These are phyloP conservation scores for Lablab purpureus DNA, from an alignment of 306 rosid genomes.

Conservation along the genomic window DNA sequence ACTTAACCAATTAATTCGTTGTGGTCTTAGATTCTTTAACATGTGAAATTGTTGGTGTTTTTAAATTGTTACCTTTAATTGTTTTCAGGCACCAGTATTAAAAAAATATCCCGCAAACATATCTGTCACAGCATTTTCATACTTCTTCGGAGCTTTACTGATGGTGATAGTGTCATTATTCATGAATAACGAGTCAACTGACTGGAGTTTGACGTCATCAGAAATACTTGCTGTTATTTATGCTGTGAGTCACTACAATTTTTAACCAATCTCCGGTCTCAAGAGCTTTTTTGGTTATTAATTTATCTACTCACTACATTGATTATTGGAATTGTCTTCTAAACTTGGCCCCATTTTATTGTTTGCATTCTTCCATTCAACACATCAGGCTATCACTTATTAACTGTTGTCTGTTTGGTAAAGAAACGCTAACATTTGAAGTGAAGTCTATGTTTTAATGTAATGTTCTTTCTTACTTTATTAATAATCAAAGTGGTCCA, in stretches of 20 bases:
- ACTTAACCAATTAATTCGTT: conserved; percentile 14
- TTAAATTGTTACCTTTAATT: conserved; percentile 37
- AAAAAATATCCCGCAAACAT: conserved; percentile 80
- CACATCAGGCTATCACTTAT: conserved; percentile 19
- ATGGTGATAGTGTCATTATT: conserved; percentile 76
- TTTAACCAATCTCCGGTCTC: conserved; percentile 34
- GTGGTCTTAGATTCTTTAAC: conserved; percentile 13
- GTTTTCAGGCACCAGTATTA: conserved; percentile 84
- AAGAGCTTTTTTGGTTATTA: conserved; percentile 18
- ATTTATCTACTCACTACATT: conserved; percentile 1
- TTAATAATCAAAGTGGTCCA: conserved; percentile 27
- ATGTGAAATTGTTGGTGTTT: conserved; percentile 16
- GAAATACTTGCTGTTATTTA: conserved; percentile 85
- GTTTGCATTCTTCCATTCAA: conserved; percentile 37
- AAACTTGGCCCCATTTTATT: conserved; percentile 15
- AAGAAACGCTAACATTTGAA: conserved; percentile 1
- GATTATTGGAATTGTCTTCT: conserved; percentile 23
- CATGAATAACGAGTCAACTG: conserved; percentile 62
- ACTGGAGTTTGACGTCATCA: conserved; percentile 78
- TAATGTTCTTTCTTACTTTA: conserved; percentile 26
- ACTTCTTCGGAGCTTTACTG: conserved; percentile 72
- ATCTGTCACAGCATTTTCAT: conserved; percentile 86
- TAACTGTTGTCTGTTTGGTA: neutral
- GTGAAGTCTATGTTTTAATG: neutral
- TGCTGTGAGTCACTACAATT: conserved; percentile 67